Conservation (phyloP, 2,329 filamentous ascomycete species). For the Cercospora janseana region DNA sequence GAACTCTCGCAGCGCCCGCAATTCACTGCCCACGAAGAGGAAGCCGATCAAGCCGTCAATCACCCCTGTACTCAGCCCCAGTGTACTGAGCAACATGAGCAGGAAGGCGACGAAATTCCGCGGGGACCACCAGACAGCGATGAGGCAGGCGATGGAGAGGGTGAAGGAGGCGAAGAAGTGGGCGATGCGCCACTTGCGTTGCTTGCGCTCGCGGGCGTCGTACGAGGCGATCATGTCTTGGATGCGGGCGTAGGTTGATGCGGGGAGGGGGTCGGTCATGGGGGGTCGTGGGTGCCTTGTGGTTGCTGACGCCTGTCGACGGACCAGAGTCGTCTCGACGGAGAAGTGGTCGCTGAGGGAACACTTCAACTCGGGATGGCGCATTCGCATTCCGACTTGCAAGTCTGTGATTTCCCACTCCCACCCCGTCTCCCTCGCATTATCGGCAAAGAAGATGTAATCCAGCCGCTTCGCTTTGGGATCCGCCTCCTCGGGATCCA, state of each 20-base stretch:
- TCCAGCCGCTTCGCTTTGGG: slow-evolving; percentile 81
- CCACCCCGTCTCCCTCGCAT: slow-evolving; percentile 33
- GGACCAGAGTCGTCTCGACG: slow-evolving; percentile 72
- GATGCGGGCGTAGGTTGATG: slow-evolving; percentile 64
- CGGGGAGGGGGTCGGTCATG: slow-evolving; percentile 14
- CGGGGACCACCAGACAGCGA: slow-evolving; percentile 84
- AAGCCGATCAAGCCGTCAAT: slow-evolving; percentile 83
- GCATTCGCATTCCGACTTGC: slow-evolving; percentile 74
- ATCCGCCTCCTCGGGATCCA: slow-evolving; percentile 67
- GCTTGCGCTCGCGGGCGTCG: slow-evolving; percentile 65
- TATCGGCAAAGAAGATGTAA: slow-evolving; percentile 77
- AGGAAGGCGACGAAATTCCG: slow-evolving; percentile 75
- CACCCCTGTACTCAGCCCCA: slow-evolving; percentile 72
- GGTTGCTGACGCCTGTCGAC: slow-evolving; percentile 27
- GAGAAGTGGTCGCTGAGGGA: slow-evolving; percentile 95
- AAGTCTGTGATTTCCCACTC: slow-evolving; percentile 70
- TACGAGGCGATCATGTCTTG: slow-evolving; percentile 69
- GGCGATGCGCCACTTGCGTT: slow-evolving; percentile 67
- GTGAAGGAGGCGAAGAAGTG: slow-evolving; percentile 71
- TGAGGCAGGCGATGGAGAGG: slow-evolving; percentile 66
- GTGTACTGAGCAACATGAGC: slow-evolving; percentile 73
- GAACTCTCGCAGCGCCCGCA: slow-evolving; percentile 83
- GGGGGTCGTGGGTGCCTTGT: not conserved
- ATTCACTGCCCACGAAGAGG: slow-evolving; percentile 80
- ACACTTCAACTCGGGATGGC: slow-evolving; percentile 76